Percentiles rank a stretch among this genome's conserved stretches.
These are phyloP conservation scores for Eustoma russellianum DNA, from an alignment of 257 asterid genomes.

Conservation along the genomic window DNA sequence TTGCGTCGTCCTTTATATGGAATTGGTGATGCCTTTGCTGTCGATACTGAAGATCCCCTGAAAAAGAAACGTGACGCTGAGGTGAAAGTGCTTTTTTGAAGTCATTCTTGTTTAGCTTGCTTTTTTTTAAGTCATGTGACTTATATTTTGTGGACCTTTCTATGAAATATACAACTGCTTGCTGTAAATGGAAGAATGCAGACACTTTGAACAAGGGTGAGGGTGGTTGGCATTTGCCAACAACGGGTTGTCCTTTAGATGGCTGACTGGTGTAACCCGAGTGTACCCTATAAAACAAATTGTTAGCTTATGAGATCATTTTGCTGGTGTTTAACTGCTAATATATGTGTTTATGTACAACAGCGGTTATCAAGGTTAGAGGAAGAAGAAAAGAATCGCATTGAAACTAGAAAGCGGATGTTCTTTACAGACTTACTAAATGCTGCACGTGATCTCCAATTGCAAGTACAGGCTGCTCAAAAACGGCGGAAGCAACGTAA, in stretches of 20 bases:
- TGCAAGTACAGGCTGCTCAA: constrained; percentile 85
- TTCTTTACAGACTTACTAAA: constrained; percentile 83
- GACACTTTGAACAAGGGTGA: too few relatives aligned
- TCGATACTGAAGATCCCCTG: constrained; percentile 80
- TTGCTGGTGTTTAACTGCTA: constrained; percentile 11
- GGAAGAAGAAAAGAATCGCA: constrained; percentile 82
- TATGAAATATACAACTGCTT: too few relatives aligned
- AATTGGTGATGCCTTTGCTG: constrained; percentile 86
- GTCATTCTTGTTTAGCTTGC: not conserved
- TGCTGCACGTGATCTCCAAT: constrained; percentile 89
- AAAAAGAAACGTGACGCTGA: constrained; percentile 94
- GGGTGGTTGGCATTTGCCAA: too few relatives aligned
- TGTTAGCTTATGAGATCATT: constrained; percentile 3
- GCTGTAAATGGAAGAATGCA: too few relatives aligned
- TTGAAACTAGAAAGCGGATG: constrained; percentile 77
- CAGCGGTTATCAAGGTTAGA: constrained; percentile 88
- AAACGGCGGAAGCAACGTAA: constrained; percentile 88
- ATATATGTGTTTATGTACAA: constrained; percentile 16
- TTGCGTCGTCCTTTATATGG: constrained; percentile 79
- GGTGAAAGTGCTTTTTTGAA: constrained; percentile 27
- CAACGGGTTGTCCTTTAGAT: too few relatives aligned
- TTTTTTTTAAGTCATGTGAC: too few relatives aligned
- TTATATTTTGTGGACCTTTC: too few relatives aligned
- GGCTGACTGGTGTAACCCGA: too few relatives aligned
- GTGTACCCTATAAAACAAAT: not conserved